Base-by-base conservation (phyloP, 2,329 filamentous ascomycete species). In the Alternaria ethzedia region DNA sequence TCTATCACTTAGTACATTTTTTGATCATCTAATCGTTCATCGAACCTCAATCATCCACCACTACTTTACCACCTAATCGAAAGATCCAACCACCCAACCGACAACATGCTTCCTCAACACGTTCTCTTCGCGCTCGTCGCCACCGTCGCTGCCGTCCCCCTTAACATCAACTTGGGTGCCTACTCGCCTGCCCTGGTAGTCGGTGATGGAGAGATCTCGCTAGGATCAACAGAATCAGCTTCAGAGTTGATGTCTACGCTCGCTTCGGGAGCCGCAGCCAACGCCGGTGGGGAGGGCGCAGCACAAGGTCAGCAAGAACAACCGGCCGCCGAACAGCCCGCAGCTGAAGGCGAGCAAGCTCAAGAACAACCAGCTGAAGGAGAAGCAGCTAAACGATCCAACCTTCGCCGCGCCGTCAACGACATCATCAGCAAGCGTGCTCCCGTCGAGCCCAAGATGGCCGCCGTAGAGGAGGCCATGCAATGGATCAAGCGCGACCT, bases 91-190 rank as follows among this genome's bases (percentile, higher is more conserved):
- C 25, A 45, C 60, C 23, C 23, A 68, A 70, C 58, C 68, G 59
- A 65, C 69, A 78, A 77, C 28, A 81, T 81, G 79, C 77, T 77
- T 73, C 70, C 78, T 63, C 78, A 80, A 73, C 66, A 77, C 68
- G 65, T 80, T 55, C 70, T 81, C 68, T 62, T 80, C 46, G 71
- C 78, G 57, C 72, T 79, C 45, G 71, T 76, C 61, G 76, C 76
- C 62, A 69, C 75, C 63, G 74, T 80, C 69, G 70, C 75, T 55
- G 80, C 81, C 61, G 75, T 83, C 50, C 83, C 83, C 26, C 81
- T 85, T 54, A 85, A 85, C 80, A 85, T 85, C 82, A 85, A 85
- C 77, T 79, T 85, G 56, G 83, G 83, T 57, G 83, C 83, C 30
- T 85, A 84, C 72, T 85, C 83, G 46, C 83, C 83, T 54, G 83